Evolutionary conservation across 2,329 filamentous ascomycete species (phyloP).

Genomic region (Cordyceps cicadae): DNA sequence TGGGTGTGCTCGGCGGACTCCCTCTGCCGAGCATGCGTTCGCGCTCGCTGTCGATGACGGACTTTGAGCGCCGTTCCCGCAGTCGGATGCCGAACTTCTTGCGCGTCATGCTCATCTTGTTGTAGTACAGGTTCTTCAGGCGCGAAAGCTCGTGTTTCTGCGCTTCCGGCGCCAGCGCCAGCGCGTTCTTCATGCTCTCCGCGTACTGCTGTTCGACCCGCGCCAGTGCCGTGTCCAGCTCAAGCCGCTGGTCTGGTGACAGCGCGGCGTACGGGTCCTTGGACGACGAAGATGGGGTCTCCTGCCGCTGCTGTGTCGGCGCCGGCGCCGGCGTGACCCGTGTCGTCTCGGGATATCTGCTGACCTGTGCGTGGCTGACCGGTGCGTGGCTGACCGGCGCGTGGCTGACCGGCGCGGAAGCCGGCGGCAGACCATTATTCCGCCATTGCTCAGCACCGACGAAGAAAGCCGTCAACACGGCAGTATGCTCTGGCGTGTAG

Average conservation of each 20-base stretch:
- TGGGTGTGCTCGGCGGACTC: not conserved
- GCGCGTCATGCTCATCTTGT: constrained; percentile 47
- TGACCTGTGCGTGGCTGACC: not conserved
- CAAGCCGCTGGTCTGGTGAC: not conserved
- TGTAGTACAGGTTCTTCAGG: constrained; percentile 45
- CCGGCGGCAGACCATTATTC: not conserved
- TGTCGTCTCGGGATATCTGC: not conserved
- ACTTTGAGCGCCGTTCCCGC: constrained; percentile 38
- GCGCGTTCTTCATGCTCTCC: constrained; percentile 33
- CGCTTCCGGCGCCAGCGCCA: constrained; percentile 26
- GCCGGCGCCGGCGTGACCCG: not conserved
- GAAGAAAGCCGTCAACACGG: not conserved
- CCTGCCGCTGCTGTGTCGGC: not conserved
- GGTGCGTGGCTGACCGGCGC: not conserved
- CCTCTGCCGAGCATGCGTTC: constrained; percentile 23
- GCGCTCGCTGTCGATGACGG: constrained; percentile 38
- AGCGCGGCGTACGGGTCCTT: constrained; percentile 4
- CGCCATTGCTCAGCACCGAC: not conserved
- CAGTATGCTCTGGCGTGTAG: constrained; percentile 19
- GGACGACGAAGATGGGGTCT: not conserved
- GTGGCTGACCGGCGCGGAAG: not conserved
- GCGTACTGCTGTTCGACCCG: constrained; percentile 26
- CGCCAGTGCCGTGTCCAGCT: constrained; percentile 24
- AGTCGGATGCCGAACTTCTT: constrained; percentile 51
- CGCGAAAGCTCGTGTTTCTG: constrained; percentile 28